Conservation (phyloP, 2,329 filamentous ascomycete genomes). For the Botrytis medusae region DNA sequence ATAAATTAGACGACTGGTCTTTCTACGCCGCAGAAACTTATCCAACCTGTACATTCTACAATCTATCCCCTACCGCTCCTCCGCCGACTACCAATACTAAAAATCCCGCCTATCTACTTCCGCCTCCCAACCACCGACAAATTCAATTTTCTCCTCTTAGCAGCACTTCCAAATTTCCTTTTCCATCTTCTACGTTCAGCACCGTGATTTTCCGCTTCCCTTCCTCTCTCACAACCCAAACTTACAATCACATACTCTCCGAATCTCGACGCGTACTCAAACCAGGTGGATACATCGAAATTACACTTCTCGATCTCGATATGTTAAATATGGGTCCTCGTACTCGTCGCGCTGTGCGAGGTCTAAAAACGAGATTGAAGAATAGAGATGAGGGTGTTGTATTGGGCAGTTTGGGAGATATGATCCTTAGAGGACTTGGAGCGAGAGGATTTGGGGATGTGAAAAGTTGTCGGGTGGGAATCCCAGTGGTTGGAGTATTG, state of each 20-base stretch:
- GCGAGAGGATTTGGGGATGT: slow-evolving; percentile 69
- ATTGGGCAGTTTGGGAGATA: slow-evolving; percentile 59
- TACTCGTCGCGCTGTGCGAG: slow-evolving; percentile 66
- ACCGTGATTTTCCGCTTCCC: slow-evolving; percentile 78
- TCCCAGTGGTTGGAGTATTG: slow-evolving; percentile 66
- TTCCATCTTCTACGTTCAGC: slow-evolving; percentile 72
- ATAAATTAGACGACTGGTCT: slow-evolving; percentile 68
- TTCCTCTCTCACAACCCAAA: slow-evolving; percentile 62
- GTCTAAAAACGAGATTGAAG: slow-evolving; percentile 70
- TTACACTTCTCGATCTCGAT: slow-evolving; percentile 76
- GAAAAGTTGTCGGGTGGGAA: slow-evolving; percentile 74
- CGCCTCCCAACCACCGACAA: slow-evolving; percentile 72
- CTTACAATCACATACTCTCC: slow-evolving; percentile 69
- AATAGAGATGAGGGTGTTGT: slow-evolving; percentile 58
- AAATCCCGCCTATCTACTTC: slow-evolving; percentile 52
- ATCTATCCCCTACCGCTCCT: slow-evolving; percentile 58
- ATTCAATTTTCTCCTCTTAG: slow-evolving; percentile 54
- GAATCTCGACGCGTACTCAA: slow-evolving; percentile 77
- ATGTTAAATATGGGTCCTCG: slow-evolving; percentile 78
- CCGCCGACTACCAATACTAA: slow-evolving; percentile 44
- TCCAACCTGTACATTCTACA: slow-evolving; percentile 72
- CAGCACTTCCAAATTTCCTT: slow-evolving; percentile 63
- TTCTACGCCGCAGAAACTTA: slow-evolving; percentile 83
- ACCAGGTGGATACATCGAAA: slow-evolving; percentile 76
- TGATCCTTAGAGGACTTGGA: slow-evolving; percentile 66